Evolutionary conservation across 129 eudicot genomes (phyloP).

Genomic region (Arctium minus): DNA sequence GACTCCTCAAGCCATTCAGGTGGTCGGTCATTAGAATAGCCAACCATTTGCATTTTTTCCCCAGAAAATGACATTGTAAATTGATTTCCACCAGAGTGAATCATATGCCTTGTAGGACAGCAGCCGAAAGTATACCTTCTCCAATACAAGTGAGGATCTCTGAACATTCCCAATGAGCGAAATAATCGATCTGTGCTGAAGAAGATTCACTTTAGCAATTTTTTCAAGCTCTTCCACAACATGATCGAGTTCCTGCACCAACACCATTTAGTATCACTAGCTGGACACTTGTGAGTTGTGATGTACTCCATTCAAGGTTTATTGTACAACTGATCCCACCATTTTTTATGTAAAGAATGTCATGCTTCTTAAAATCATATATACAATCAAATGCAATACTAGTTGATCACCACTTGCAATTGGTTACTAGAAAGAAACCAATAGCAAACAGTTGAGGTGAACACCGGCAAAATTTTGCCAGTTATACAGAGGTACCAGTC

Average conservation of each 20-base stretch:
- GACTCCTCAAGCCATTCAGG: too few relatives aligned
- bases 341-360: background rate
- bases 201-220: slow-evolving; percentile 83
- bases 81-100: too few relatives aligned
- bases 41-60: too few relatives aligned
- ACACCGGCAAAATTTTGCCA: background rate
- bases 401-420: background rate
- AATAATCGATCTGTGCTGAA: slow-evolving; percentile 78
- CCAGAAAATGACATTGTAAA: too few relatives aligned
- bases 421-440: background rate
- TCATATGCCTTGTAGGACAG: background rate
- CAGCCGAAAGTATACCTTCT: slow-evolving; percentile 45
- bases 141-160: slow-evolving; percentile 82
- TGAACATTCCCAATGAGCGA: slow-evolving; percentile 94
- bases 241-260: slow-evolving; percentile 78
- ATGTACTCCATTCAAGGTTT: too few relatives aligned
- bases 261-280: background rate
- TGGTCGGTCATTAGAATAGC: too few relatives aligned
- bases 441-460: background rate
- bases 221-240: slow-evolving; percentile 87
- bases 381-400: too few relatives aligned
- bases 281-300: too few relatives aligned
- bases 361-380: background rate
- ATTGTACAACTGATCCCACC: background rate
- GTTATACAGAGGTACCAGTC: background rate